Evolutionary conservation across 2,329 filamentous ascomycete genomes (phyloP).

Genomic region (Venturia oleaginea): DNA sequence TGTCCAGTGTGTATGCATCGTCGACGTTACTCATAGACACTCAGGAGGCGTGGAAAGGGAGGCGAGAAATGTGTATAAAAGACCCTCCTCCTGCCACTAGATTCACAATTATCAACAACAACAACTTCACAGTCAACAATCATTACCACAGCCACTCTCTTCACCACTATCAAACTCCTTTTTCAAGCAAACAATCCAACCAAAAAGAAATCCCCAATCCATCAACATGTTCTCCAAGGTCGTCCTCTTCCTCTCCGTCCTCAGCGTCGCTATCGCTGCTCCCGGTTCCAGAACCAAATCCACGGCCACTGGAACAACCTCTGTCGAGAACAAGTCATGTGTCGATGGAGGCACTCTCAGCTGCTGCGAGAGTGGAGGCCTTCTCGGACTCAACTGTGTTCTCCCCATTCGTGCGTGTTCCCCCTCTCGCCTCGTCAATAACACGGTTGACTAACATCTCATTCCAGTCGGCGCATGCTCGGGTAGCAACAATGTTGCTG

Average conservation of each 20-base stretch:
- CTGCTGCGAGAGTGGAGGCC: background rate
- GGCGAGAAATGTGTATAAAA: constrained; percentile 4
- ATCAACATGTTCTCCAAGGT: constrained; percentile 7
- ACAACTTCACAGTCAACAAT: constrained; percentile 5
- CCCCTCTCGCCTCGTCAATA: background rate
- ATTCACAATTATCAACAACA: constrained; percentile 1
- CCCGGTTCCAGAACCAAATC: no score
- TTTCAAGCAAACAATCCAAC: constrained; percentile 2
- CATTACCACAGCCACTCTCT: background rate
- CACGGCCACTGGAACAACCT: background rate
- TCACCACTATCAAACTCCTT: background rate
- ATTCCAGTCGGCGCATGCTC: background rate
- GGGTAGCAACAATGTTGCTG: background rate
- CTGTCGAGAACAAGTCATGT: background rate
- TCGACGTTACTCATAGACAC: background rate
- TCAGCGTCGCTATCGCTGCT: constrained; percentile 1
- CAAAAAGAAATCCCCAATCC: constrained; percentile 3
- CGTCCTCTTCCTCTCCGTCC: constrained; percentile 4
- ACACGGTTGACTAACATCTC: background rate
- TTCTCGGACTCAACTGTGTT: background rate
- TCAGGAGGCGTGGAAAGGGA: background rate
- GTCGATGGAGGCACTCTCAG: background rate
- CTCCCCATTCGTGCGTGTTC: background rate
- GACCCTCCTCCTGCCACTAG: background rate
- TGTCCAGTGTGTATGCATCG: background rate